Conservation (phyloP, 2,329 filamentous ascomycete species). For the Ophiostoma angusticollis region DNA sequence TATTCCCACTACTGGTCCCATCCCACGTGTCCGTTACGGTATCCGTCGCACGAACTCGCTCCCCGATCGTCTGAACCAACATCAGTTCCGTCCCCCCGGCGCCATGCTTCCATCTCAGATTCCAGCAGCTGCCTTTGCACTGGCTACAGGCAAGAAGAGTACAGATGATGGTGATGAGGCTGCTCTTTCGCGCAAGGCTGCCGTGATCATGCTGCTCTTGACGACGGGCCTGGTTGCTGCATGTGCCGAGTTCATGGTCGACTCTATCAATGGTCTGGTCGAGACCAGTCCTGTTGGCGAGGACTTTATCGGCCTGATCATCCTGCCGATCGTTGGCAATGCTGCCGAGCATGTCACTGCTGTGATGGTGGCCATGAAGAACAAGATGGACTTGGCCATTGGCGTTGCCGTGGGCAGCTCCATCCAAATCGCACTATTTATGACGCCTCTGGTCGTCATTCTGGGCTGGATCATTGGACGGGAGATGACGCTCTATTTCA, state of each 20-base stretch:
- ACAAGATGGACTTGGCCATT: conserved; percentile 50
- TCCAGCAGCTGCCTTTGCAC: conserved; percentile 25
- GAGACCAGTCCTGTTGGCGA: conserved; percentile 35
- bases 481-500: conserved; percentile 56
- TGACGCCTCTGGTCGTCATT: conserved; percentile 46
- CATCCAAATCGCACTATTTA: conserved; percentile 50
- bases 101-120: conserved; percentile 36
- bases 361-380: conserved; percentile 44
- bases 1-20: conserved; percentile 27
- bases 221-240: conserved; percentile 44
- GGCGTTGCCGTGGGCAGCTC: conserved; percentile 47
- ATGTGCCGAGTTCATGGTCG: conserved; percentile 49
- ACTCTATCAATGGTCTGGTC: conserved; percentile 43
- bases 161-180: conserved; percentile 18
- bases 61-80: conserved; percentile 50
- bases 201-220: conserved; percentile 37
- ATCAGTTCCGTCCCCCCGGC: conserved; percentile 32
- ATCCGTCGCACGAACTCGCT: conserved; percentile 64
- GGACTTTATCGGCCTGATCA: conserved; percentile 47
- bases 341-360: conserved; percentile 51
- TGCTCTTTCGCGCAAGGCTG: conserved; percentile 30
- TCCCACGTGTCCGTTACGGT: conserved; percentile 47
- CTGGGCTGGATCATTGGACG: conserved; percentile 44
- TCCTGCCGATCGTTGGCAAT: conserved; percentile 50
- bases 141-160: conserved; percentile 14